Base-by-base conservation (phyloP, 2,329 filamentous ascomycete species). In the Beauveria asiatica region DNA sequence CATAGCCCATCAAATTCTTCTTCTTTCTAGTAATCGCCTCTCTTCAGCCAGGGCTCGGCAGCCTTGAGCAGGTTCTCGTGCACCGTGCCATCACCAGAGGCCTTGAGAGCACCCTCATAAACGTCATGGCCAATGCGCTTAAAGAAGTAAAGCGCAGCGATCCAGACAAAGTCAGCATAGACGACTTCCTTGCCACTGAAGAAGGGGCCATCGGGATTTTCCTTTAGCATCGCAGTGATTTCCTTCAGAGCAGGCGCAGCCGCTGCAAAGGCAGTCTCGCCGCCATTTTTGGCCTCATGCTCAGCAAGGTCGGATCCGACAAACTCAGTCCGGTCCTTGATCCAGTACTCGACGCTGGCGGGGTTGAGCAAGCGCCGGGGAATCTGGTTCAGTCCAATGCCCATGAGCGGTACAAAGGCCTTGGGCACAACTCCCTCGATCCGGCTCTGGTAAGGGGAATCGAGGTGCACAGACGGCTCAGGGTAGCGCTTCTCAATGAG, bases 401-500 rank as follows among this genome's bases (percentile, higher is more conserved):
- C 72, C 0, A 57, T 62, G 0, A 85, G 62, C 0, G 77, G 72
- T 0, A 53, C 61, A 0, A 85, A 62, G 0, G 70, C 55, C 0
- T 68, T 62, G 0, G 59, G 21, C 25, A 82, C 67, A 10, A 78
- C 64, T 1, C 72, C 70, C 27, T 77, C 70, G 2, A 87, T 68
- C 62, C 75, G 76, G 44, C 70, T 48, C 1, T 80, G 73, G 44
- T 78, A 71, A 0, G 80, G 78, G 0, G 81, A 78, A 65, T 86
- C 79, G 2, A 89, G 73, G 63, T 81, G 78, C 1, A 88, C 68
- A 0, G 81, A 74, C 0, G 85, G 86, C 23, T 75, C 70, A 0
- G 87, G 86, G 64, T 88, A 75, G 0, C 73, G 72, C 57, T 77
- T 72, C 67, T 90, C 86, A 39, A 91, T 75, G 19, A 75, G 75